A percentile compares a stretch with the other conserved stretches of the same genome.
Evolutionary conservation across 2,329 filamentous ascomycete genomes (phyloP).

Genomic region (Diplodia scrobiculata): DNA sequence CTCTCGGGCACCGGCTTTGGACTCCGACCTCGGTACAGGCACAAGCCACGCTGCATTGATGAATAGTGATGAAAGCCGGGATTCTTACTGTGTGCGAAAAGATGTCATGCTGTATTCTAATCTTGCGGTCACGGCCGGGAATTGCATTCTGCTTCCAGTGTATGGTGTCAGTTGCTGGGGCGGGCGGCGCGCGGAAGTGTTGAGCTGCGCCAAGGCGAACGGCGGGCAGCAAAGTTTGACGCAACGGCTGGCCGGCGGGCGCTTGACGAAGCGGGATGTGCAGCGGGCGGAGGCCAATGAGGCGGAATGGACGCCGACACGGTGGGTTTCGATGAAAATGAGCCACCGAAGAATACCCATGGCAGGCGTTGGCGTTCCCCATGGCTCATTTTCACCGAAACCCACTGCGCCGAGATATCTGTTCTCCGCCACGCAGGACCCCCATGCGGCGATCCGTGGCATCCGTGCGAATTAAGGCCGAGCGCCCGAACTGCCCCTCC

Average conservation of each 20-base stretch:
- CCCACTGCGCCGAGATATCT: too few species aligned
- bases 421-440: background rate
- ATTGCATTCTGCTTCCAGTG: constrained; percentile 16
- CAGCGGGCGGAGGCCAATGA: constrained; percentile 4
- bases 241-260: constrained; percentile 4
- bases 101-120: constrained; percentile 28
- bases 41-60: constrained; percentile 23
- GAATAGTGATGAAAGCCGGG: constrained; percentile 25
- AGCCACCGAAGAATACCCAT: too few species aligned
- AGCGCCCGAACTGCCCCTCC: constrained; percentile 15
- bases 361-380: too few species aligned
- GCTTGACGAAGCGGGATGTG: background rate
- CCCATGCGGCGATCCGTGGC: constrained; percentile 18
- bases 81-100: constrained; percentile 28
- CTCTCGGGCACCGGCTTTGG: constrained; percentile 15
- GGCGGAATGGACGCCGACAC: background rate
- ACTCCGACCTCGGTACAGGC: constrained; percentile 20
- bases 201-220: constrained; percentile 18
- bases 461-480: constrained; percentile 14
- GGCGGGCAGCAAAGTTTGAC: constrained; percentile 6
- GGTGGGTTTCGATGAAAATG: too few species aligned
- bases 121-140: constrained; percentile 18
- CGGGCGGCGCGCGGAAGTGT: background rate
- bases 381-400: too few species aligned
- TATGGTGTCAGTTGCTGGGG: background rate